Base-by-base conservation (phyloP, 2,329 filamentous ascomycete genomes). In the Alternaria alternata region DNA sequence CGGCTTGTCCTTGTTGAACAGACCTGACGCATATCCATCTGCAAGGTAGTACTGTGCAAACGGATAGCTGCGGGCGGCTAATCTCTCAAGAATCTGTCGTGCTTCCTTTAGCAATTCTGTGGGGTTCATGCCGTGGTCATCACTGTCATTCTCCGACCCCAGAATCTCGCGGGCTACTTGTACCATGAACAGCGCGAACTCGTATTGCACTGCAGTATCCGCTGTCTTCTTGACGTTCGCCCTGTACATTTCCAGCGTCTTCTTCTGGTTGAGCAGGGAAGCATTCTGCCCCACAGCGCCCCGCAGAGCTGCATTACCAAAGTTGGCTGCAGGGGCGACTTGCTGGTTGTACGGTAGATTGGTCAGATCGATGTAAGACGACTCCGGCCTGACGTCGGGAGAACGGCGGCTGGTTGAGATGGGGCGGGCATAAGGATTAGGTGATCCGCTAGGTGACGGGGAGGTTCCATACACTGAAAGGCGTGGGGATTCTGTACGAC, bases 41-140 rank as follows among this genome's bases (percentile, higher is more conserved):
- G 89, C 95, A 12, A 99, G 88, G 77, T 98, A 98, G 81, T 99
- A 99, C 78, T 99, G 95, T 4, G 95, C 95, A 78, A 97, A 98
- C 1, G 95, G 95, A 77, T 97, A 97, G 46, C 93, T 93, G 59
- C 89, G 89, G 79, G 94, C 94, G 18, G 94, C 86, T 52, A 98
- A 85, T 63, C 89, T 90, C 79, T 96, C 92, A 44, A 99, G 82
- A 71, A 98, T 97, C 62, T 89, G 88, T 74, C 93, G 92, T 60
- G 95, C 94, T 84, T 99, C 95, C 36, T 89, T 88, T 47, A 97
- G 83, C 61, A 98, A 93, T 89, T 56, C 84, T 79, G 67, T 81
- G 80, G 65, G 76, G 38, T 84, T 82, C 24, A 80, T 72, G 54
- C 84, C 85, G 52, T 82, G 81, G 48, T 69, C 71, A 22, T 77